Base-by-base conservation (phyloP, 768 basidiomycete genomes). In the Macrolepiota albuminosa region DNA sequence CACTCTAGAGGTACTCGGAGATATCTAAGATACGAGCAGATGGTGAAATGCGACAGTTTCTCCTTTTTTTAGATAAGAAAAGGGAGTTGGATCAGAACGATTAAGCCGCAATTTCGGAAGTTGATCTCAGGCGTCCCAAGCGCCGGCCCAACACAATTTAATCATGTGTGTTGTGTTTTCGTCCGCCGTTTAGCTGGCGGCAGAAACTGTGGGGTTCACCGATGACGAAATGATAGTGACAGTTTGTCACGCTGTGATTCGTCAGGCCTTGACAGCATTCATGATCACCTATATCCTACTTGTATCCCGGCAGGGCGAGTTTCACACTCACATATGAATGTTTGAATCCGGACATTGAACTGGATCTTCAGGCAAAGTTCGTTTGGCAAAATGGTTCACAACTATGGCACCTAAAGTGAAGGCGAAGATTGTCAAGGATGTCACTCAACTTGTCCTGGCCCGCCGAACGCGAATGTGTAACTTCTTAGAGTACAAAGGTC, bases 221-320 rank as follows among this genome's bases (percentile, higher is more conserved):
- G 42, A 42, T 42, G 42, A 39, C 37, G 39, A 7, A 43, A 43
- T 16, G 21, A 21, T 16, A 10, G 54, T 59, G 54, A 59, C 56
- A 52, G 46, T 14, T 16, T 29, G 62, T 63, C 45, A 60, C 59
- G 13, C 10, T 46, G 51, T 56, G 58, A 60, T 40, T 26, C 40
- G 57, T 64, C 59, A 11, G 33, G 21, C 21, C 21, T 42, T 45
- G 33, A 26, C 60, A 58, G 47, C 51, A 43, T 55, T 60, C 65
- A 92, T 93, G 89, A 91, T 98, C 81, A 95, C 92, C 82, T 98
- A 98, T 82, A 90, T 99, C 71, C 86, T 99, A 55, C 89, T 99
- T 56, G 93, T 99, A 62, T 98, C 96, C 54, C 86, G 97, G 62
- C 97, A 99, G 88, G 97, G 92, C 75, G 64, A 68, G 79, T 75